Conservation (phyloP, 2,329 filamentous ascomycete genomes). For the Aspergillus sp. region DNA sequence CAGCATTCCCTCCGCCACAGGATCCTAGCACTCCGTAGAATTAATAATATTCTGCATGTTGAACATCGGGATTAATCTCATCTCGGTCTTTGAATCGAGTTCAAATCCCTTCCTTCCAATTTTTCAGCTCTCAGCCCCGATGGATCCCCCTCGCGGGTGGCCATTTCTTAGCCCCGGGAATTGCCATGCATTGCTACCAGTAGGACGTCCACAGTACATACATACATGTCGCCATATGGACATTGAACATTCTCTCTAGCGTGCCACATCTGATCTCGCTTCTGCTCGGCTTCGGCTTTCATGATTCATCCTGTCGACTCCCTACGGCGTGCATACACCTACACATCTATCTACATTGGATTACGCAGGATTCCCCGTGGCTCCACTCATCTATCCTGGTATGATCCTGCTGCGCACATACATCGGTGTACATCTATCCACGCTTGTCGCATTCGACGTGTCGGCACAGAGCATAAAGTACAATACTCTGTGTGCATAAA, state of each 20-base stretch:
- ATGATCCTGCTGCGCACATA: not conserved
- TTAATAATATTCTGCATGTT: not conserved
- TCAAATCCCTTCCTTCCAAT: not conserved
- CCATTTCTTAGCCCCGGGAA: too few species aligned
- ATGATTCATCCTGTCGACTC: not conserved
- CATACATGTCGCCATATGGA: not conserved
- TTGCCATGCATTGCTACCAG: too few species aligned
- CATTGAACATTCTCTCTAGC: not conserved
- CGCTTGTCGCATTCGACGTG: not conserved
- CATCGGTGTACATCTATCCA: not conserved
- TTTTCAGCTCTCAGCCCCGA: not conserved
- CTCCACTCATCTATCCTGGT: slow-evolving; percentile 2
- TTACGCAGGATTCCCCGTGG: not conserved
- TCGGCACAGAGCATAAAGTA: not conserved
- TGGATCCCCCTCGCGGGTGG: not conserved
- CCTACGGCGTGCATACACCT: not conserved
- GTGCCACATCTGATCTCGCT: not conserved
- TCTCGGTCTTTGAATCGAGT: not conserved
- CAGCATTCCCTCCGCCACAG: not conserved
- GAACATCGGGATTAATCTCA: not conserved
- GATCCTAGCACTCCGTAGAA: not conserved
- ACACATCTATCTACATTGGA: too few species aligned
- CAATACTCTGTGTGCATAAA: not conserved
- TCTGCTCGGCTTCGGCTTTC: not conserved
- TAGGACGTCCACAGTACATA: too few species aligned